Evolutionary conservation across 2,329 filamentous ascomycete species (phyloP), one percentile per base, ranked within the genome.

Genomic region (Podosphaera fusca): DNA sequence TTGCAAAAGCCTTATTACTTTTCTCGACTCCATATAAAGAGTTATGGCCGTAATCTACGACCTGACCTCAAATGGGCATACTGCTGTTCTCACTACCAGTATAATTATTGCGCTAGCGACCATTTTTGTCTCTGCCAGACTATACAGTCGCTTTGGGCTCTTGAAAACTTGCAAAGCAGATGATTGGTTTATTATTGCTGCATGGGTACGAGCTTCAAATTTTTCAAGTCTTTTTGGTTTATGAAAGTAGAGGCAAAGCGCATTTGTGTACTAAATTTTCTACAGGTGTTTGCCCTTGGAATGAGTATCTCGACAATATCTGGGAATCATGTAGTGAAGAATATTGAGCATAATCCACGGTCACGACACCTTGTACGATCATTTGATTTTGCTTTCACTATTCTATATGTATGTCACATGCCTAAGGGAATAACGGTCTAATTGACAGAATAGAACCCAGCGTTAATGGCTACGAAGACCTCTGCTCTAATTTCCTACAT

Each of bases 401-500:
- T 83, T 42, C 67, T 82, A 59, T 82, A 82, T 63, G 77, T 79
- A 69, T 51, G 75, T 68, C 8, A 9, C 40, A 4, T 9, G 3
- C 21, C 4, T 31, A 30, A 2, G 7, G 8, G 1, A 45, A 8
- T 5, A 4, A 34, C 14, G 49, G 7, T 33, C 8, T 36, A 56
- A 47, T 63, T 53, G 64, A 57, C 33, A 2, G 14, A 40, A n/a
- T 64, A 89, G 81, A 94, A 95, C 66, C 88, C 88, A 10, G 84
- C 86, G 2, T 74, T 95, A 57, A 94, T 94, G 86, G 81, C 84
- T 2, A 87, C 87, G 55, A 95, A 95, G 70, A 88, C 86, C 0
- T 94, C 87, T n/a, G 86, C 95, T 63, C 75, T 95, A 58, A 76
- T 92, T 56, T 95, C 95, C 69, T 95, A 94, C 70, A 75, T 95